Conservation (phyloP, 768 basidiomycete genomes). For the Cystobasidium onofrii region DNA sequence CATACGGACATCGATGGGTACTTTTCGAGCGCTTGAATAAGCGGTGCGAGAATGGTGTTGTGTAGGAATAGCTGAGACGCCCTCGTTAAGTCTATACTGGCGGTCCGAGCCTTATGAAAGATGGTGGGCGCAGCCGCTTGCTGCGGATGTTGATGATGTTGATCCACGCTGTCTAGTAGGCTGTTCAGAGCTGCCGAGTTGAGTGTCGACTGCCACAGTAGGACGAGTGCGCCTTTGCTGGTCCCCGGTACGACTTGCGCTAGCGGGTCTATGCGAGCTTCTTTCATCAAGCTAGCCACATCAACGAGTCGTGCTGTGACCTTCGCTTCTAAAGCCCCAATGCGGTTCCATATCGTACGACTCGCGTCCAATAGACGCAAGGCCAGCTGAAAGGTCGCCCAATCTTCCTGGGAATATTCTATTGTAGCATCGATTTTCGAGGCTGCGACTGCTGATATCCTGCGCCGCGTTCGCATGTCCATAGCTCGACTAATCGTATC, state of each 20-base stretch:
- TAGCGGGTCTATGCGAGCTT: slow-evolving; percentile 54
- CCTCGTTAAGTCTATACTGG: slow-evolving; percentile 40
- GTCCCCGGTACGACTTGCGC: slow-evolving; percentile 56
- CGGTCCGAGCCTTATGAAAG: slow-evolving; percentile 33
- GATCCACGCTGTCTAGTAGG: slow-evolving; percentile 51
- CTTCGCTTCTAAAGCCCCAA: slow-evolving; percentile 62
- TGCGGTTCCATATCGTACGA: slow-evolving; percentile 61
- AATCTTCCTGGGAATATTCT: slow-evolving; percentile 82
- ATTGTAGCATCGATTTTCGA: slow-evolving; percentile 37
- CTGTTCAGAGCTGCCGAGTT: slow-evolving; percentile 69
- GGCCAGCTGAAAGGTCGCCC: slow-evolving; percentile 72
- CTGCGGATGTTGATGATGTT: slow-evolving; percentile 1
- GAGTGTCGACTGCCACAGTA: slow-evolving; percentile 71
- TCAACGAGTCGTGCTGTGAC: slow-evolving; percentile 57
- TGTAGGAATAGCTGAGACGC: slow-evolving; percentile 71
- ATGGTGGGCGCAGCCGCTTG: slow-evolving; percentile 28
- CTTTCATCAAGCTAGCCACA: slow-evolving; percentile 56
- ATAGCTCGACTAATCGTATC: slow-evolving; percentile 41
- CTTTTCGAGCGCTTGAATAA: slow-evolving; percentile 60
- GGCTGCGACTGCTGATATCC: neutral
- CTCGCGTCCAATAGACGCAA: slow-evolving; percentile 77
- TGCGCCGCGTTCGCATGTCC: slow-evolving; percentile 46
- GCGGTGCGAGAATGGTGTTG: slow-evolving; percentile 71
- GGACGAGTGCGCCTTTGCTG: slow-evolving; percentile 57
- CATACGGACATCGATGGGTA: slow-evolving; percentile 67